Evolutionary conservation across 768 basidiomycete species (phyloP), one percentile per base, ranked within the genome.

Genomic region (Imleria badia): DNA sequence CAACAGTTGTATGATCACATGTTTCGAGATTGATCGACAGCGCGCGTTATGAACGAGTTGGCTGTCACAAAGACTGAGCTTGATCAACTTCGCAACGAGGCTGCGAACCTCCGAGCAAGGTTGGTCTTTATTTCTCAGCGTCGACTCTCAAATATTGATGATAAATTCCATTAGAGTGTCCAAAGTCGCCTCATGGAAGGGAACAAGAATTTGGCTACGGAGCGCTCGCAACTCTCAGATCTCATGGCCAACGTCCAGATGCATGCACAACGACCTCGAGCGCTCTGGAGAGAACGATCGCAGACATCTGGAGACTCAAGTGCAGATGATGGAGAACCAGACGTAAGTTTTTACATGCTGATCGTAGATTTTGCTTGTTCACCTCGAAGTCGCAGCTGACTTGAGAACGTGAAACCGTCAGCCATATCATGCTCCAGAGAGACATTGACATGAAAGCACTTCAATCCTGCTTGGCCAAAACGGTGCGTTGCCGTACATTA

Each of bases 201-300:
- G 70, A 94, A 97, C 73, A 84, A 85, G 68, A 80, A 78, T 0
- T 76, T 97, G 5, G 76, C 87, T 15, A 76, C 86, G 62, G 94
- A 97, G 65, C 84, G 93, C 10, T 86, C 92, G 1, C 87, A 90
- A 56, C 77, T 97, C 4, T 84, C 91, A 3, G 91, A 94, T 66
- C 78, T 97, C 26, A 92, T 96, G 84, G 76, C 80, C 23, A 95
- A 91, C 65, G 85, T 96, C 22, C 92, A 94, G 72, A 88, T n/a
- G 82, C 64, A 93, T 97, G 84, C 91, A 93, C 62, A 83, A 83
- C 51, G 95, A 97, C 61, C 77, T 91, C 8, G 93, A 95, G 66
- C 81, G 85, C 46, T 88, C 89, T 0, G 84, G 87, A 8, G 85
- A 88, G 66, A 95, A 91, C 54, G 91, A 95, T 60, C 81, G 91